phyloP scores from a whole-genome alignment of 768 basidiomycete species.

The Boletus sensibilis region DNA sequence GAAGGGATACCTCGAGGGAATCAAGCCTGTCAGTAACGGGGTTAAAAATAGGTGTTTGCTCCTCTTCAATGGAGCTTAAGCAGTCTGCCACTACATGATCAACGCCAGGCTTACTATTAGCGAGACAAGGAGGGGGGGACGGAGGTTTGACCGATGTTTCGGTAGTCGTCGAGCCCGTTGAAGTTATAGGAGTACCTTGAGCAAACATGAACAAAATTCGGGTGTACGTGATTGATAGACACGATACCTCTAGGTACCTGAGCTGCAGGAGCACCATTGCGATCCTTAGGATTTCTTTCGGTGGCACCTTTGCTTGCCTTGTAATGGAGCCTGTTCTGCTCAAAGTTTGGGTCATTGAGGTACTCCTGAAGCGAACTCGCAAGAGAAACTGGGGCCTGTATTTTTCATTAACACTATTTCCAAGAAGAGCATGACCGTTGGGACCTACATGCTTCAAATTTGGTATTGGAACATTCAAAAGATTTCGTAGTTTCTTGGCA shows the following conservation, averaged over 20 bases:
- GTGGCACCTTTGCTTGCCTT: constrained; percentile 71
- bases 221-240: no score
- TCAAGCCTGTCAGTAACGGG: constrained; percentile 53
- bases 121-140: constrained; percentile 21
- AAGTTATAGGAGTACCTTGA: constrained; percentile 16
- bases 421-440: neutral
- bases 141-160: constrained; percentile 24
- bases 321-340: constrained; percentile 92
- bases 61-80: constrained; percentile 83
- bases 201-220: constrained; percentile 4
- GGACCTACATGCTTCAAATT: constrained; percentile 81
- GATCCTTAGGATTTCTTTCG: constrained; percentile 38
- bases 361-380: constrained; percentile 94
- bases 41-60: constrained; percentile 71
- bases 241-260: constrained; percentile 19
- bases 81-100: constrained; percentile 72
- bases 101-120: constrained; percentile 34
- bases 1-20: neutral
- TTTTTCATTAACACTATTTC: neutral
- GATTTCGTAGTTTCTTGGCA: constrained; percentile 88
- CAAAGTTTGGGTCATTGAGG: constrained; percentile 94
- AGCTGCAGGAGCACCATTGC: constrained; percentile 8
- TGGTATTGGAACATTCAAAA: constrained; percentile 91
- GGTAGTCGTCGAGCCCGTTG: constrained; percentile 21
- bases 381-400: constrained; percentile 90